These are phyloP conservation scores for Yamadazyma laniorum DNA, from an alignment of 805 yeast species.

Conservation along the genomic window DNA sequence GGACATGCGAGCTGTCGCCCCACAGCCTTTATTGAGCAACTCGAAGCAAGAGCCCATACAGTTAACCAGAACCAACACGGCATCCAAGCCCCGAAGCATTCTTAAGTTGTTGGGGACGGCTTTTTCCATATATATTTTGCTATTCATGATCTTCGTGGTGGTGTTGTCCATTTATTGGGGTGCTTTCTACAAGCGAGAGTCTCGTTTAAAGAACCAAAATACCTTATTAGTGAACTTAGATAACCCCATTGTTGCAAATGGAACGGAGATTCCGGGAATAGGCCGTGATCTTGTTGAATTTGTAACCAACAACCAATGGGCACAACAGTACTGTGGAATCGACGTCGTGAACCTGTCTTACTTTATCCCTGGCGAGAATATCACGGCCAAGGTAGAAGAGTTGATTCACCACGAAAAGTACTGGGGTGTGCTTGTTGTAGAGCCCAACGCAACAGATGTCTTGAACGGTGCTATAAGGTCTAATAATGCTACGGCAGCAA, in stretches of 20 bases:
- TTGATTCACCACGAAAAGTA: constrained; percentile 27
- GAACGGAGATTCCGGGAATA: constrained; percentile 7
- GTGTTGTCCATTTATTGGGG: constrained; percentile 39
- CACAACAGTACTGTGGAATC: background rate
- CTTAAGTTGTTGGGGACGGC: background rate
- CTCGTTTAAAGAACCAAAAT: constrained; percentile 26
- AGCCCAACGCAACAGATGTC: constrained; percentile 24
- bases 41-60: background rate
- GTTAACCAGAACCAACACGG: background rate
- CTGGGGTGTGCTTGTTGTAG: constrained; percentile 30
- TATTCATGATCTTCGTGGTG: constrained; percentile 22
- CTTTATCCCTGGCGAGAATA: constrained; percentile 1
- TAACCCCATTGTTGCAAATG: constrained; percentile 17
- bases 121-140: constrained; percentile 15
- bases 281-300: constrained; percentile 1
- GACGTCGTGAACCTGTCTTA: background rate
- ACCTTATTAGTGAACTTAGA: constrained; percentile 34
- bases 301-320: background rate
- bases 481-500: constrained; percentile 14
- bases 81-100: background rate
- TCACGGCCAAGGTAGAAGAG: constrained; percentile 17
- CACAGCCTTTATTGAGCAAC: too few species aligned
- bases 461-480: constrained; percentile 18
- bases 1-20: too few species aligned
- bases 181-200: constrained; percentile 25